A percentile compares a stretch with the other conserved stretches of the same genome.
Conservation (phyloP, 129 eudicot genomes). For the Dittrichia graveolens region DNA sequence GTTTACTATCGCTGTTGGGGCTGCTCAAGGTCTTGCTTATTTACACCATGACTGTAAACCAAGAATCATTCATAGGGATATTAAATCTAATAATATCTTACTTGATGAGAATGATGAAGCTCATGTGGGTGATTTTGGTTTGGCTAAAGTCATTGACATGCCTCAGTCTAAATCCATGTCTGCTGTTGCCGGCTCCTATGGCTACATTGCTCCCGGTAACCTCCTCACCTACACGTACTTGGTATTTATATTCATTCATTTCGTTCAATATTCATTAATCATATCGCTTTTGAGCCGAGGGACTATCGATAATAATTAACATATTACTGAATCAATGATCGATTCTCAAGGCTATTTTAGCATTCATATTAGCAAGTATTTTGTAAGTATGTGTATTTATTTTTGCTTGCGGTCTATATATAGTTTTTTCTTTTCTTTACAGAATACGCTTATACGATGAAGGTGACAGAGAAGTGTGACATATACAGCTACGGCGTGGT, state of each 20-base stretch:
- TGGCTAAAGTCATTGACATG: conserved; percentile 98
- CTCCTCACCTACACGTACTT: conserved; percentile 1
- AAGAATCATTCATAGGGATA: conserved; percentile 89
- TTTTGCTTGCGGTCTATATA: not conserved
- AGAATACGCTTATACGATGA: conserved; percentile 99
- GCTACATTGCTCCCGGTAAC: conserved; percentile 97
- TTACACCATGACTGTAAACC: conserved; percentile 97
- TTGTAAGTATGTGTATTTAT: not conserved
- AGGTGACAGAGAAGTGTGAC: conserved; percentile 94
- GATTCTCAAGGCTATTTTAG: no score
- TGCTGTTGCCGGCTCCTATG: conserved; percentile 98
- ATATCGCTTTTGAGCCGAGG: no score
- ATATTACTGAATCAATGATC: no score
- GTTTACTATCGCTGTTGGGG: conserved; percentile 81
- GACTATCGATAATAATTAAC: not conserved
- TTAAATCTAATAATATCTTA: conserved; percentile 87
- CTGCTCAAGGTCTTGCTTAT: conserved; percentile 93
- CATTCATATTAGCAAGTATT: not conserved
- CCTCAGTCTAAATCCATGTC: conserved; percentile 97
- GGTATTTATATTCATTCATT: not conserved
- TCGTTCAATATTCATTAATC: no score
- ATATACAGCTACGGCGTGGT: conserved; percentile 96
- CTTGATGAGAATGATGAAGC: conserved; percentile 92
- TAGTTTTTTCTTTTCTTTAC: conserved; percentile 20
- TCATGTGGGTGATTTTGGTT: conserved; percentile 98